Percentiles rank a stretch among this genome's conserved stretches.
These are phyloP conservation scores for Barnettozyma botsteinii DNA, from an alignment of 805 yeast genomes.

Conservation along the genomic window DNA sequence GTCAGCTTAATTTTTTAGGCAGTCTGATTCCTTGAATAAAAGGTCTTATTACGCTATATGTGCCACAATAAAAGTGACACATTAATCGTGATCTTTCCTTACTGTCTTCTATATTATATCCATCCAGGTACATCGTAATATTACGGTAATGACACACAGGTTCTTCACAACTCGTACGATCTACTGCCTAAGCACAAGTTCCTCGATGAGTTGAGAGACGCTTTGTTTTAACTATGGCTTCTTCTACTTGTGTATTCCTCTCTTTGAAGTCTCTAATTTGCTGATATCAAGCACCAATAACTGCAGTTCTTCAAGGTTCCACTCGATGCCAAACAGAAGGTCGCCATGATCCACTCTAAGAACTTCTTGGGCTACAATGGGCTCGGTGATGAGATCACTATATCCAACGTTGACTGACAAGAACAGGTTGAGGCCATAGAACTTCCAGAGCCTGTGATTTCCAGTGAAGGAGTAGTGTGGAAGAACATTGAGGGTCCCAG, in stretches of 20 bases:
- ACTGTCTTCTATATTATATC: too few species aligned
- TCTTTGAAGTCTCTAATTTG: slow-evolving; percentile 27
- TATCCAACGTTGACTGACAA: slow-evolving; percentile 41
- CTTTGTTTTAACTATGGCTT: slow-evolving; percentile 43
- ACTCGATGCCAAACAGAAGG: slow-evolving; percentile 31
- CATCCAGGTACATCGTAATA: too few species aligned
- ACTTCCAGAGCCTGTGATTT: slow-evolving; percentile 35
- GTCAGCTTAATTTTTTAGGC: too few species aligned
- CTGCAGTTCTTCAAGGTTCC: slow-evolving; percentile 36
- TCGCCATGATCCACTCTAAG: slow-evolving; percentile 38
- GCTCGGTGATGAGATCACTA: slow-evolving; percentile 42
- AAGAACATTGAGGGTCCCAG: slow-evolving; percentile 43
- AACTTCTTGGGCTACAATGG: slow-evolving; percentile 43
- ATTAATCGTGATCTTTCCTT: too few species aligned
- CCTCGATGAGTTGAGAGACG: slow-evolving; percentile 37
- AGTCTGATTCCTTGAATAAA: too few species aligned
- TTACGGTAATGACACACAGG: too few species aligned
- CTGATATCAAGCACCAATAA: slow-evolving; percentile 28
- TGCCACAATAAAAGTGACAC: too few species aligned
- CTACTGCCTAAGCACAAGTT: background rate
- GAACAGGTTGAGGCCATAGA: slow-evolving; percentile 48
- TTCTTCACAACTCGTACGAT: too few species aligned
- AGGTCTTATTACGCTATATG: too few species aligned
- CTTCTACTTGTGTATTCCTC: slow-evolving; percentile 39
- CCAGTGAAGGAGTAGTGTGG: slow-evolving; percentile 30